A percentile compares a stretch with the other conserved stretches of the same genome.
phyloP scores from a whole-genome alignment of 169 alveolate species.

The Eimeria sp. region DNA sequence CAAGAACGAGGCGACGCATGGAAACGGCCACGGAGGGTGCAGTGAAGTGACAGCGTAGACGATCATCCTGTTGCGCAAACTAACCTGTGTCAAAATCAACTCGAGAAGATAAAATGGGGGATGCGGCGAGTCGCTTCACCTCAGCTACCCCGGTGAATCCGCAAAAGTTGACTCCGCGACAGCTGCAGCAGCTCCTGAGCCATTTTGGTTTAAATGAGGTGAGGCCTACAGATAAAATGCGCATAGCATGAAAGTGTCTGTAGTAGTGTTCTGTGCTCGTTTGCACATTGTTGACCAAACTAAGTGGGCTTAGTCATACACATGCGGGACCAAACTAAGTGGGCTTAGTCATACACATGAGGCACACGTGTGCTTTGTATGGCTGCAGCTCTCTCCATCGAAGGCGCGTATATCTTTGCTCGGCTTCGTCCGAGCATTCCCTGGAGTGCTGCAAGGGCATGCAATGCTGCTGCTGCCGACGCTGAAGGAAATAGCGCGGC shows the following conservation, averaged over 20 bases:
- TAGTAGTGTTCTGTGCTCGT: too few relatives aligned
- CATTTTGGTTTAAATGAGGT: constrained; percentile 66
- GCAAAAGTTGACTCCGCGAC: constrained; percentile 52
- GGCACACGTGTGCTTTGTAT: background rate
- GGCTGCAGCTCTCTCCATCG: constrained; percentile 45
- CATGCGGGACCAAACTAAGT: background rate
- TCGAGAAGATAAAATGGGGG: constrained; percentile 6
- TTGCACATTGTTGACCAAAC: too few relatives aligned
- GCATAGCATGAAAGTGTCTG: too few relatives aligned
- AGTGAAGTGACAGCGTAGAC: background rate
- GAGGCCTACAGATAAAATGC: background rate
- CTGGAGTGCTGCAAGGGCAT: constrained; percentile 64
- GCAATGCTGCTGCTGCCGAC: constrained; percentile 71
- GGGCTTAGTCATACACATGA: background rate
- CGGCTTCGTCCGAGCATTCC: constrained; percentile 53
- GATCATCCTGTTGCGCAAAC: too few relatives aligned
- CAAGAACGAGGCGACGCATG: constrained; percentile 6
- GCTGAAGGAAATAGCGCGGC: constrained; percentile 70
- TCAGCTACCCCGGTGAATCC: constrained; percentile 55
- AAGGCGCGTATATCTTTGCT: constrained; percentile 73
- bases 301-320: background rate
- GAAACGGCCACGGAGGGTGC: constrained; percentile 26
- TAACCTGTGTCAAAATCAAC: too few relatives aligned
- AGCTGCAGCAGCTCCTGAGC: constrained; percentile 64
- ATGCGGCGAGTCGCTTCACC: constrained; percentile 57